phyloP scores from a whole-genome alignment of 352 stramenopile species.

The Aphanomyces euteiches region DNA sequence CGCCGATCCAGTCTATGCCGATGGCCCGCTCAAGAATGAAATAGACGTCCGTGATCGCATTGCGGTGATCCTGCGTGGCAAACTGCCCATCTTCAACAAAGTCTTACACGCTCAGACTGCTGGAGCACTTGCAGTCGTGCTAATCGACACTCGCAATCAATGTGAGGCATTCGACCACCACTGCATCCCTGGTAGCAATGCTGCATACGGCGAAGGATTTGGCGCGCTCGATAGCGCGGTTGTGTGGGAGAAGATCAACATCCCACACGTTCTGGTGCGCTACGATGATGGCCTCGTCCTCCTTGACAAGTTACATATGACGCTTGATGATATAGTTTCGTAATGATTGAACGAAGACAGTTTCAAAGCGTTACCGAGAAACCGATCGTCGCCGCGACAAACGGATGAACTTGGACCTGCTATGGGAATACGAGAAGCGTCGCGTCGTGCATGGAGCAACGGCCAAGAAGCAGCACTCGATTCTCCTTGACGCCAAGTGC shows the following conservation, averaged over 20 bases:
- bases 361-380: no score
- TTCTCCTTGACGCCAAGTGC: neutral
- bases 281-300: conserved; percentile 11
- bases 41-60: conserved; percentile 52
- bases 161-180: conserved; percentile 65
- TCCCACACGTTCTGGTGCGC: conserved; percentile 55
- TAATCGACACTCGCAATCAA: conserved; percentile 45
- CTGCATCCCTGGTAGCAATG: conserved; percentile 58
- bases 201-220: conserved; percentile 53
- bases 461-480: conserved; percentile 10
- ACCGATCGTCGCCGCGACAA: no score
- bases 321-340: no score
- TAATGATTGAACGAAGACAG: no score
- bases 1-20: conserved; percentile 58
- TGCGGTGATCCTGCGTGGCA: conserved; percentile 48
- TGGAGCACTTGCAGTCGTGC: conserved; percentile 61
- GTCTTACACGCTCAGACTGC: conserved; percentile 55
- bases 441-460: conserved; percentile 7
- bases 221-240: conserved; percentile 46
- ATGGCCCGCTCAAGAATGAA: conserved; percentile 49
- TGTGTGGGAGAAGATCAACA: conserved; percentile 52
- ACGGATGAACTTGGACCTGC: conserved; percentile 28
- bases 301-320: conserved; percentile 2
- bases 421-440: conserved; percentile 30
- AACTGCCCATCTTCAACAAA: conserved; percentile 67